A percentile compares a stretch with the other conserved stretches of the same genome.
phyloP scores from a whole-genome alignment of 1,284 basidiomycete species.

The Marasmius tenuissimus region DNA sequence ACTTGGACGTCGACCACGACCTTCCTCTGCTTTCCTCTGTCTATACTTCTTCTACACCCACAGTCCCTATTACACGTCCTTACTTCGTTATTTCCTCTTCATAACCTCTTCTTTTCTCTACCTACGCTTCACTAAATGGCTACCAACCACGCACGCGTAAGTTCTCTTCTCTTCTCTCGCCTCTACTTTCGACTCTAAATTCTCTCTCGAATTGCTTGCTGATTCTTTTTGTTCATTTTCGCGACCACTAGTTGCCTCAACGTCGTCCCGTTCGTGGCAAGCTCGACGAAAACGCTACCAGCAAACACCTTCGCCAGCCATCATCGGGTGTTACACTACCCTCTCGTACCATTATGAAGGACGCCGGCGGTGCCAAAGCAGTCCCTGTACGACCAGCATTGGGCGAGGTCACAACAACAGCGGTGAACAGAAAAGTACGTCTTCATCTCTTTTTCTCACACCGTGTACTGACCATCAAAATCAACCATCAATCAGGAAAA shows the following conservation, averaged over 20 bases:
- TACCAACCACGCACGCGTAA: conserved; percentile 55
- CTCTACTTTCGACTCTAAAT: neutral
- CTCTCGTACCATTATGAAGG: conserved; percentile 42
- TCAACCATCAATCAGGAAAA: conserved; percentile 32
- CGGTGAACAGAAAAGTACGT: conserved; percentile 74
- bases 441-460: conserved; percentile 3
- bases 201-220: neutral
- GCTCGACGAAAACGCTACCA: conserved; percentile 73
- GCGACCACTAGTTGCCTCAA: conserved; percentile 5
- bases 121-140: conserved; percentile 46
- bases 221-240: conserved; percentile 10
- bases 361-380: conserved; percentile 46
- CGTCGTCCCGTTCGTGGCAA: conserved; percentile 46
- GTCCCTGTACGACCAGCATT: conserved; percentile 58
- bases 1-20: conserved; percentile 2
- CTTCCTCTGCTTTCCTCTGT: conserved; percentile 8
- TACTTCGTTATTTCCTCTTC: conserved; percentile 12
- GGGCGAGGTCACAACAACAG: conserved; percentile 68
- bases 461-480: conserved; percentile 9
- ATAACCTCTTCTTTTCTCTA: conserved; percentile 13
- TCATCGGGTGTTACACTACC: conserved; percentile 50
- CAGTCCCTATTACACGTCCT: conserved; percentile 6
- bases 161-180: conserved; percentile 21
- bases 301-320: conserved; percentile 59
- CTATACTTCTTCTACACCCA: conserved; percentile 9